phyloP scores from a whole-genome alignment of 2,329 filamentous ascomycete species.

The Colletotrichum graminicola region DNA sequence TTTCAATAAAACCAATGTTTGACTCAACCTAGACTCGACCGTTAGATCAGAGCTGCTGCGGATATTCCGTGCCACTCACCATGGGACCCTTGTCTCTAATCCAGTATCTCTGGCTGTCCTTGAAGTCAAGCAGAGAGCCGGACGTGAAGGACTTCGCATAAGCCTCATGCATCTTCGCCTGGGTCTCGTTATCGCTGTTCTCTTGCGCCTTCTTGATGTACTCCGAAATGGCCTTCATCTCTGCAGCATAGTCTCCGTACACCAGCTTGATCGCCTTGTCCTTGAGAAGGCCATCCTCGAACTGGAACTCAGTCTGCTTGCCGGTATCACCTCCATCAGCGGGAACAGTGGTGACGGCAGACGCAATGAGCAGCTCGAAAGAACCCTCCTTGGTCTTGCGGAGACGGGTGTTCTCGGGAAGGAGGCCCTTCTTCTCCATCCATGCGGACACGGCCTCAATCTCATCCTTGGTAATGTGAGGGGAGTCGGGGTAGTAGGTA shows the following conservation, averaged over 20 bases:
- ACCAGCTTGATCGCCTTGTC: constrained; percentile 78
- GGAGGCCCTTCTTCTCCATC: constrained; percentile 77
- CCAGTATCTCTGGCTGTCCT: constrained; percentile 84
- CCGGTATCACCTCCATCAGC: constrained; percentile 75
- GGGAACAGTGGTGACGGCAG: constrained; percentile 71
- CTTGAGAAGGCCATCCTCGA: constrained; percentile 70
- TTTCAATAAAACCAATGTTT: constrained; percentile 88
- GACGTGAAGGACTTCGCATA: constrained; percentile 81
- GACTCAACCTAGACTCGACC: constrained; percentile 58
- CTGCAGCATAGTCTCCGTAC: constrained; percentile 79
- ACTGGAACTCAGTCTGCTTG: constrained; percentile 70
- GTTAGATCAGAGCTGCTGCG: constrained; percentile 49
- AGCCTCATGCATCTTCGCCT: constrained; percentile 78
- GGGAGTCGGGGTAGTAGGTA: constrained; percentile 84
- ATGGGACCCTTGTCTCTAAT: constrained; percentile 85
- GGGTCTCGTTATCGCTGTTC: constrained; percentile 78
- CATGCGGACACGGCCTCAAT: constrained; percentile 79
- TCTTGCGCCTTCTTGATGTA: constrained; percentile 76
- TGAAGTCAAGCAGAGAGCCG: constrained; percentile 82
- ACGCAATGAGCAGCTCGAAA: constrained; percentile 82
- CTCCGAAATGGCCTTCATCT: constrained; percentile 77
- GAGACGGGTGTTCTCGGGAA: constrained; percentile 82
- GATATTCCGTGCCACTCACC: constrained; percentile 76
- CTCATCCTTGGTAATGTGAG: constrained; percentile 79
- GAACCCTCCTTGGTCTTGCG: constrained; percentile 73